A percentile compares a stretch with the other conserved stretches of the same genome.
phyloP scores from a whole-genome alignment of 768 basidiomycete genomes.

The Tricholoma flavovirens region DNA sequence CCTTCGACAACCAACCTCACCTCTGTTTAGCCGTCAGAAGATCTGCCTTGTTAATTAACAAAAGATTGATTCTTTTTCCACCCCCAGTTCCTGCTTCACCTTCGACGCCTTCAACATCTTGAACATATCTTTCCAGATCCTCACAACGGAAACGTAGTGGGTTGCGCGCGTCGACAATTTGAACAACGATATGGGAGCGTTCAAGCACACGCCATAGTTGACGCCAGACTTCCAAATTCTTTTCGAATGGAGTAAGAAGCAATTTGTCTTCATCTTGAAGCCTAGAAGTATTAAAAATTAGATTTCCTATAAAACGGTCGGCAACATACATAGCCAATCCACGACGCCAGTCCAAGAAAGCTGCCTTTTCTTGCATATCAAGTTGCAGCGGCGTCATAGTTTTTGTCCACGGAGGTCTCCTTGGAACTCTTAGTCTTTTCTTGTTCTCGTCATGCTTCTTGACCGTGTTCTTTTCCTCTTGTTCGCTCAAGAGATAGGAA shows the following conservation, averaged over 20 bases:
- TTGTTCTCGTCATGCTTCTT: constrained; percentile 71
- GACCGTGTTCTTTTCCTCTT: constrained; percentile 75
- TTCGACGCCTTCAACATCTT: constrained; percentile 77
- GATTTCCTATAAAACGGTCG: not conserved
- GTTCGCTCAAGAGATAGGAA: constrained; percentile 77
- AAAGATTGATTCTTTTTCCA: constrained; percentile 65
- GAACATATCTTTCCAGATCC: constrained; percentile 82
- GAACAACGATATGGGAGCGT: constrained; percentile 88
- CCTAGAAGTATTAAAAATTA: constrained; percentile 33
- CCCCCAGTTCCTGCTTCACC: constrained; percentile 74
- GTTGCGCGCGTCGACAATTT: constrained; percentile 96
- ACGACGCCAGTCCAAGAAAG: constrained; percentile 91
- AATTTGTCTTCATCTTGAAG: constrained; percentile 84
- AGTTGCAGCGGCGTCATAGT: constrained; percentile 70
- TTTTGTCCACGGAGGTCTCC: constrained; percentile 87
- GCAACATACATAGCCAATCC: constrained; percentile 79
- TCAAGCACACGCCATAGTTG: constrained; percentile 97
- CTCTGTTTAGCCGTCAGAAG: constrained; percentile 82
- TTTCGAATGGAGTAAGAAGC: constrained; percentile 93
- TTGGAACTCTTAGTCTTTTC: constrained; percentile 75
- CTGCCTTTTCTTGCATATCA: constrained; percentile 83
- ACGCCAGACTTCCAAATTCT: constrained; percentile 97
- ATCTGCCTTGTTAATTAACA: constrained; percentile 96
- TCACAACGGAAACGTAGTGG: constrained; percentile 90
- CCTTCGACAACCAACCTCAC: constrained; percentile 30